These are phyloP conservation scores for Colletotrichum sp. DNA, from an alignment of 2,329 filamentous ascomycete genomes.

Conservation along the genomic window DNA sequence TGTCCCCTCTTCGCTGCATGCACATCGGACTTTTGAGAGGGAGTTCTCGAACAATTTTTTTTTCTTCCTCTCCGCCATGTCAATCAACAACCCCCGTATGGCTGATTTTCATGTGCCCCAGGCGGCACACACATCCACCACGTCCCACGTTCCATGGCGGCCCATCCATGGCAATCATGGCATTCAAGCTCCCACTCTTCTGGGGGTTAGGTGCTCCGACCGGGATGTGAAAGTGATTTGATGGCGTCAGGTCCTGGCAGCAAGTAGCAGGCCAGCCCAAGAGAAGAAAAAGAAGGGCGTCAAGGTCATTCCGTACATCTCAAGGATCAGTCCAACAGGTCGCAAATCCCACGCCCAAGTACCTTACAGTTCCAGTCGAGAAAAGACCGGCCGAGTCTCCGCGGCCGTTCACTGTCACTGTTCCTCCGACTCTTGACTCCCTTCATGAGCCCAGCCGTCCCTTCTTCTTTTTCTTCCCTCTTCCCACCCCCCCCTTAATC, in stretches of 20 bases:
- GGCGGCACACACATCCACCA: neutral
- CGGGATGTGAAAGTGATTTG: conserved; percentile 1
- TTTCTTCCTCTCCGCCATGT: neutral
- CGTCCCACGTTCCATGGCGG: neutral
- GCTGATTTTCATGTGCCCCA: conserved; percentile 3
- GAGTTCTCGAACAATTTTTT: neutral
- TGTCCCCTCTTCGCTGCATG: neutral
- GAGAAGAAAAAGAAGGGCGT: neutral
- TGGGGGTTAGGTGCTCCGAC: conserved; percentile 5
- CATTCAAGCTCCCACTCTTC: neutral
- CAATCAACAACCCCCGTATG: neutral
- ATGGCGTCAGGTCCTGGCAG: conserved; percentile 3
- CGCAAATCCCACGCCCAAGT: neutral
- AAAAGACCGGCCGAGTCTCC: neutral
- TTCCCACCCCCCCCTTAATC: neutral
- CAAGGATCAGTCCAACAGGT: neutral
- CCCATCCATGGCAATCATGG: neutral
- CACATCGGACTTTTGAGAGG: neutral
- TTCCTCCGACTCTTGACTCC: neutral
- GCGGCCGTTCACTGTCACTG: neutral
- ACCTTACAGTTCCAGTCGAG: neutral
- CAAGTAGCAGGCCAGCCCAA: neutral
- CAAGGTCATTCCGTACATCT: neutral
- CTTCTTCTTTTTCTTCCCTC: neutral
- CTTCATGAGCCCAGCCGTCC: neutral